Evolutionary conservation across 2,329 filamentous ascomycete genomes (phyloP).

Genomic region (Macrophomina phaseolina): DNA sequence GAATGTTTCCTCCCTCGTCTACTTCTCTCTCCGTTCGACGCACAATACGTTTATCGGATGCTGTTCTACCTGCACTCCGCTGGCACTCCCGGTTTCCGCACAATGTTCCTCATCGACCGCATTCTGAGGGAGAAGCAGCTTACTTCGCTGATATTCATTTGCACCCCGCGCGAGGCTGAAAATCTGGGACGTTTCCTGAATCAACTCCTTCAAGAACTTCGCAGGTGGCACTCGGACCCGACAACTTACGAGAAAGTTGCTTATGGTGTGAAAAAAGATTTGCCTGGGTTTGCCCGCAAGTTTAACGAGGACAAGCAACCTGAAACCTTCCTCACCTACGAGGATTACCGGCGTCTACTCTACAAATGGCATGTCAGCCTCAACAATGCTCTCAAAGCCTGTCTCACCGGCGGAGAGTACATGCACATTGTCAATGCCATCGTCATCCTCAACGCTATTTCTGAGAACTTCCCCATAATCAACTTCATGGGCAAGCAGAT

Average conservation of each 20-base stretch:
- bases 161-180: constrained; percentile 88
- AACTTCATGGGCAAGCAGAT: constrained; percentile 82
- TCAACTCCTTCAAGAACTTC: constrained; percentile 78
- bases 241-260: constrained; percentile 81
- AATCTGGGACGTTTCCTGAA: constrained; percentile 91
- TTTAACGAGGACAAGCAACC: constrained; percentile 71
- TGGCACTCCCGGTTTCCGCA: constrained; percentile 83
- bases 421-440: constrained; percentile 98
- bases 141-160: constrained; percentile 82
- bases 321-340: constrained; percentile 76
- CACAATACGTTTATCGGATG: constrained; percentile 86
- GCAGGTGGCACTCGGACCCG: constrained; percentile 82
- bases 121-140: constrained; percentile 85
- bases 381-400: constrained; percentile 78
- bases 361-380: constrained; percentile 91
- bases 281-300: constrained; percentile 79
- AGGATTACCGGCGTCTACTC: constrained; percentile 82
- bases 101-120: constrained; percentile 81
- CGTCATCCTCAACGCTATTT: constrained; percentile 80
- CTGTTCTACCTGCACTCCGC: constrained; percentile 85
- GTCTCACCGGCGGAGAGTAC: constrained; percentile 84
- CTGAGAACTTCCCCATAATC: constrained; percentile 83
- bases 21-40: constrained; percentile 82
- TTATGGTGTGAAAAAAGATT: constrained; percentile 66
- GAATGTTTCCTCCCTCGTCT: constrained; percentile 91